Evolutionary conservation across 2,329 filamentous ascomycete genomes (phyloP).

Genomic region (Aspergillus floridensis): DNA sequence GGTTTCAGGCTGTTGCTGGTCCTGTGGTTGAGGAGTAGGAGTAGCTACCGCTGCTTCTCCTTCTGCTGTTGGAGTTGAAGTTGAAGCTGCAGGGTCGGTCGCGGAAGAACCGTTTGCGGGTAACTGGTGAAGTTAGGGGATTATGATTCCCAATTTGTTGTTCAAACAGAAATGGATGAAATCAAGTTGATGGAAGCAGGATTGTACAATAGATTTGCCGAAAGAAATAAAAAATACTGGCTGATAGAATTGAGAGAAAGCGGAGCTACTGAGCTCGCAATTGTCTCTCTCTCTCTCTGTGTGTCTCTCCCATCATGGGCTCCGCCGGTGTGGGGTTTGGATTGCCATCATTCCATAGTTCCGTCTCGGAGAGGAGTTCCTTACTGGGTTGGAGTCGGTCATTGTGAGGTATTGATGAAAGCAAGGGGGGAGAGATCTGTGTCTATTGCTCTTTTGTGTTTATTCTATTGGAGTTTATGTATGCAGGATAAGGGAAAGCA

Average conservation of each 20-base stretch:
- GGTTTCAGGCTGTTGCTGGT: conserved; percentile 17
- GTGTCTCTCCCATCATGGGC: conserved; percentile 2
- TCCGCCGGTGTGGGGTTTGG: conserved; percentile 7
- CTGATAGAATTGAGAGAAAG: background rate
- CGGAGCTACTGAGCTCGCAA: background rate
- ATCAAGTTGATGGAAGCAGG: background rate
- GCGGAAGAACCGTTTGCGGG: conserved; percentile 11
- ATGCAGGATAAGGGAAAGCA: too few relatives aligned
- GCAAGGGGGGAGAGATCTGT: background rate
- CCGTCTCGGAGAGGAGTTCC: conserved; percentile 3
- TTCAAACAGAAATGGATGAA: too few relatives aligned
- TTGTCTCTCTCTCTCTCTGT: background rate
- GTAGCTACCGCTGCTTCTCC: background rate
- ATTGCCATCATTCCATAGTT: background rate
- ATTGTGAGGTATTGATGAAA: conserved; percentile 10
- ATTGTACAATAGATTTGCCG: background rate
- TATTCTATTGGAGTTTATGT: background rate
- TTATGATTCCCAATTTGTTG: background rate
- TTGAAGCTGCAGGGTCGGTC: conserved; percentile 15
- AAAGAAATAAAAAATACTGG: background rate
- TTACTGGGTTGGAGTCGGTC: conserved; percentile 19
- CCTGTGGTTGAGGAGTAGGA: conserved; percentile 4
- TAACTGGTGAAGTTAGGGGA: background rate
- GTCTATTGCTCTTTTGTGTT: background rate
- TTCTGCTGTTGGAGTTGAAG: background rate